These are phyloP conservation scores for Pichia kudriavzevii DNA, from an alignment of 1,139 yeast species.

Conservation along the genomic window DNA sequence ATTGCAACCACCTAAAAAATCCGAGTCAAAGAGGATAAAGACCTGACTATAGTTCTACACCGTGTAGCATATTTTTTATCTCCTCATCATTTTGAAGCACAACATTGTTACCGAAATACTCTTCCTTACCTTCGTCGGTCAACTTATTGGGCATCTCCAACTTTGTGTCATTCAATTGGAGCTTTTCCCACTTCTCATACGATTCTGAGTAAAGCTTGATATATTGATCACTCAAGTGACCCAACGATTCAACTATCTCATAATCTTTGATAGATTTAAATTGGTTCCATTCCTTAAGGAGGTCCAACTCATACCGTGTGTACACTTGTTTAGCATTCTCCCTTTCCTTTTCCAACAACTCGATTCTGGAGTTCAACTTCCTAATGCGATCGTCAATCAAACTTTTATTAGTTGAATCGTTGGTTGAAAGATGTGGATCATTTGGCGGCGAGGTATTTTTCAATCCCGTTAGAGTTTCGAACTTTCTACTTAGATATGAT, in stretches of 20 bases:
- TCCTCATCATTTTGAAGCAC: constrained; percentile 23
- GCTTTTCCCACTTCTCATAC: constrained; percentile 61
- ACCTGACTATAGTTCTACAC: neutral
- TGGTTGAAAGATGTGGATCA: constrained; percentile 25
- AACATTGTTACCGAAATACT: constrained; percentile 22
- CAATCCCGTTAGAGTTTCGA: constrained; percentile 27
- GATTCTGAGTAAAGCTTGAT: constrained; percentile 68
- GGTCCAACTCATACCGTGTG: constrained; percentile 58
- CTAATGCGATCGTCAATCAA: constrained; percentile 57
- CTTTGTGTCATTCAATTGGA: constrained; percentile 20
- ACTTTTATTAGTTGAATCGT: neutral
- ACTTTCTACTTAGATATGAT: constrained; percentile 25
- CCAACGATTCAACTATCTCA: constrained; percentile 67
- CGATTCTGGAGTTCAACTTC: constrained; percentile 24
- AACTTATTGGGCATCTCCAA: constrained; percentile 5
- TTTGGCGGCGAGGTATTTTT: constrained; percentile 13
- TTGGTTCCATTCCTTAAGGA: constrained; percentile 64
- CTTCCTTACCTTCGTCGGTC: constrained; percentile 1
- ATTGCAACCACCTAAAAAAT: constrained; percentile 3
- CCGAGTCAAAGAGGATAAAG: constrained; percentile 5
- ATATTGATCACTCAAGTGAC: constrained; percentile 67
- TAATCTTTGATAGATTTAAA: constrained; percentile 75
- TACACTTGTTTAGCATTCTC: constrained; percentile 32
- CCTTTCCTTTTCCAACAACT: constrained; percentile 24
- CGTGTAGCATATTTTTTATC: constrained; percentile 6